Evolutionary conservation across 2,329 filamentous ascomycete genomes (phyloP), one percentile per base, ranked within the genome.

Genomic region (Fusarium metavorans): DNA sequence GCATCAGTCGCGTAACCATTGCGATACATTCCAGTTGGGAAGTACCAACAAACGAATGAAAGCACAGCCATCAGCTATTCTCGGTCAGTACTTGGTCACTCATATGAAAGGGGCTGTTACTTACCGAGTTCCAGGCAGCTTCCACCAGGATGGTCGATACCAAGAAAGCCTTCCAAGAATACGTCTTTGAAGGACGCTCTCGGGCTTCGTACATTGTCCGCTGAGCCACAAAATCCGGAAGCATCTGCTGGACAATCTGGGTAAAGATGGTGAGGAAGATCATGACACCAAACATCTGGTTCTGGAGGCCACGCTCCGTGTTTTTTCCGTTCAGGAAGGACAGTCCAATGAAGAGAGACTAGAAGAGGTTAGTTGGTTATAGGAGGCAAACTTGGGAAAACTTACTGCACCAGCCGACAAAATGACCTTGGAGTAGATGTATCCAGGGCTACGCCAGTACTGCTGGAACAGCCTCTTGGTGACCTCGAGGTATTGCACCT

Each of bases 221-320:
- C 76, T 94, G 92, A 0, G 88, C 87, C 50, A 93, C 89, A 73
- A 94, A 94, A 68, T 92, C 89, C 2, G 92, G 92, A 88, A 93
- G 92, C 75, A 92, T 91, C 75, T 92, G 91, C 71, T 92, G 88
- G 1, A 90, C 87, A 56, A 93, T 81, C 64, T 90, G 87, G 30
- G 90, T 89, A 81, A 95, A 94, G 80, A 94, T 91, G 16, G 90
- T 93, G 65, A 90, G 83, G 71, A 94, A 85, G 87, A 94, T 91
- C 83, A 95, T 94, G 63, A 94, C 89, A 64, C 87, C 88, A 79
- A 94, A 94, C 82, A 94, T 88, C 65, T 92, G 90, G 78, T 94
- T 92, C 76, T 94, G 92, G 10, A 94, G 84, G 35, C 92, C 92
- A 71, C 92, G 90, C 52, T 89, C 85, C 0, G 89, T 90, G 71